phyloP scores from a whole-genome alignment of 257 asterid genomes.

The Fraxinus americana region DNA sequence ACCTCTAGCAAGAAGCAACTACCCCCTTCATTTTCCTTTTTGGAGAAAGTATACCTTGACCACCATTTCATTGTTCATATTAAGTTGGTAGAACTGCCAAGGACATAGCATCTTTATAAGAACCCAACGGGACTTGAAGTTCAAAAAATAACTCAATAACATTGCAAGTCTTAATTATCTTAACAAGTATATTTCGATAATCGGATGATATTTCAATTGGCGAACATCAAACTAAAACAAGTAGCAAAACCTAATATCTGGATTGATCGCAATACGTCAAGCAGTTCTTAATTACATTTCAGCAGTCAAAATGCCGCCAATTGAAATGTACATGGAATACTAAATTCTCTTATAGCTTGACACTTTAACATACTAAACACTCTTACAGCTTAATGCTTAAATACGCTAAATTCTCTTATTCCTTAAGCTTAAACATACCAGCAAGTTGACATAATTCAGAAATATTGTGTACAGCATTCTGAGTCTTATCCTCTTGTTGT shows the following conservation, averaged over 20 bases:
- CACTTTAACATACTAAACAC: too few relatives aligned
- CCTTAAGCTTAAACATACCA: background rate
- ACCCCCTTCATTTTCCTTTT: too few relatives aligned
- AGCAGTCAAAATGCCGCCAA: background rate
- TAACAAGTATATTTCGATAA: conserved; percentile 1
- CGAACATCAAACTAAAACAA: background rate
- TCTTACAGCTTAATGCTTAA: background rate
- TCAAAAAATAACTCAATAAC: background rate
- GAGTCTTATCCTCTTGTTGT: background rate
- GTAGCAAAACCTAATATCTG: background rate
- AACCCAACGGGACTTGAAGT: background rate
- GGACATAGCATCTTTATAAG: background rate
- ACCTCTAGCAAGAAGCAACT: too few relatives aligned
- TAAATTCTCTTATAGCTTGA: background rate
- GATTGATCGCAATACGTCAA: background rate
- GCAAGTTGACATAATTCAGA: background rate
- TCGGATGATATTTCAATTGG: background rate
- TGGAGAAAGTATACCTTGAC: too few relatives aligned
- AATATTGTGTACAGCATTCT: background rate
- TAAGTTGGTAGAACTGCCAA: conserved; percentile 1
- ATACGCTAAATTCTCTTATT: background rate
- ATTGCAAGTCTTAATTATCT: background rate
- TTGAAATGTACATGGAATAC: background rate
- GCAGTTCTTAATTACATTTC: background rate
- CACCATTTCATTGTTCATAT: too few relatives aligned